Evolutionary conservation across 192 early-diverging fungal genomes (phyloP).

Genomic region (Diversispora eburnea): DNA sequence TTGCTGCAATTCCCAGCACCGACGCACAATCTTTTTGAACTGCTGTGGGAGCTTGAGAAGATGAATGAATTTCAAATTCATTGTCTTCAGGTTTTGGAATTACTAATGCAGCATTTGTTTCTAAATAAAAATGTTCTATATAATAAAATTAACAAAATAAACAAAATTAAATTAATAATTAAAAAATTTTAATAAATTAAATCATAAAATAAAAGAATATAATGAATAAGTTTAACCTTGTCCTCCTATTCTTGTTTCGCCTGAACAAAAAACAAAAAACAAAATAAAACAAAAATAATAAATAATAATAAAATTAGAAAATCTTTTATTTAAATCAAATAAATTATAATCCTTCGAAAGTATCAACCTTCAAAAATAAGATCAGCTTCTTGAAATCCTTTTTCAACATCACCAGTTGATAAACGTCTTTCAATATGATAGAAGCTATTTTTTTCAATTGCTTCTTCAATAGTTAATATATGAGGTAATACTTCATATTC

Average conservation of each 20-base stretch:
- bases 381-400: constrained; percentile 48
- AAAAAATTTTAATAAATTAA: background rate
- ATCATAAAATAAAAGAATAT: background rate
- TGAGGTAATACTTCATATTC: constrained; percentile 69
- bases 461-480: constrained; percentile 77
- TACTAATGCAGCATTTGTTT: constrained; percentile 66
- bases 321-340: too few relatives aligned
- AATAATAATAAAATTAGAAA: too few relatives aligned
- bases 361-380: constrained; percentile 49
- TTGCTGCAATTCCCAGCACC: constrained; percentile 66
- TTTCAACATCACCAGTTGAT: constrained; percentile 61
- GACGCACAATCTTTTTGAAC: constrained; percentile 67
- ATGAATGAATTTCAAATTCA: constrained; percentile 77
- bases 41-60: constrained; percentile 76
- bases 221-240: constrained; percentile 10
- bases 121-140: constrained; percentile 89
- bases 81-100: constrained; percentile 72
- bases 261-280: constrained; percentile 1
- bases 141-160: background rate
- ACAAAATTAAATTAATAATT: background rate
- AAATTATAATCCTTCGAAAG: too few relatives aligned
- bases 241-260: constrained; percentile 21
- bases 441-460: constrained; percentile 62
- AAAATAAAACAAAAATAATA: background rate
- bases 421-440: constrained; percentile 54